Percentiles rank a stretch among this genome's conserved stretches.
These are phyloP conservation scores for Hypoxylon trugodes DNA, from an alignment of 495 filamentous ascomycete genomes.

Conservation along the genomic window DNA sequence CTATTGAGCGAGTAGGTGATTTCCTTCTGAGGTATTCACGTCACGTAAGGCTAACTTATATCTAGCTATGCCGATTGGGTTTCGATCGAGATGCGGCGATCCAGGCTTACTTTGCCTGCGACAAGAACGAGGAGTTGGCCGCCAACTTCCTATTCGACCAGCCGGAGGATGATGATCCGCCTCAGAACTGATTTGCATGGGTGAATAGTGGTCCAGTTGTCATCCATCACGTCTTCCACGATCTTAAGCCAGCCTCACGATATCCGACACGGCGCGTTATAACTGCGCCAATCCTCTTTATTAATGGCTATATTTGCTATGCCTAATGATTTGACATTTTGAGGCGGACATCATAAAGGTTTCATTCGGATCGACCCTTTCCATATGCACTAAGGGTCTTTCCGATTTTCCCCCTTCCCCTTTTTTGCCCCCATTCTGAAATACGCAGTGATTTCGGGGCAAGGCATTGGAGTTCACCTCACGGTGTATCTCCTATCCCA, in stretches of 20 bases:
- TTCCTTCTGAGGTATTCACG: neutral
- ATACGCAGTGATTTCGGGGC: conserved; percentile 2
- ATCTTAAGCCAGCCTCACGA: conserved; percentile 12
- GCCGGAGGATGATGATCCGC: conserved; percentile 80
- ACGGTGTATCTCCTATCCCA: conserved; percentile 3
- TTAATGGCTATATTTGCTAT: conserved; percentile 32
- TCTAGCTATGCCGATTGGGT: conserved; percentile 84
- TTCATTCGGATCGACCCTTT: neutral
- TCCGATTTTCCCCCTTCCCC: neutral
- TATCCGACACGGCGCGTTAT: conserved; percentile 25
- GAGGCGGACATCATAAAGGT: neutral
- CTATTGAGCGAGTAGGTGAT: conserved; percentile 88
- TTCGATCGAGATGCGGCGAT: conserved; percentile 94
- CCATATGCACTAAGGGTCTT: too few relatives aligned
- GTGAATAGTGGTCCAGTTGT: conserved; percentile 9
- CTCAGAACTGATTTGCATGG: conserved; percentile 39
- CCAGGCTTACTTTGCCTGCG: conserved; percentile 98
- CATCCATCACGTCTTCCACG: conserved; percentile 8
- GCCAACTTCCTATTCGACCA: conserved; percentile 99
- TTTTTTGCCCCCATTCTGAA: neutral
- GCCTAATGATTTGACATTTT: conserved; percentile 18
- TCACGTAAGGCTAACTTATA: conserved; percentile 44
- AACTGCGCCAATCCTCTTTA: conserved; percentile 16
- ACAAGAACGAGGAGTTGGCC: conserved; percentile 98
- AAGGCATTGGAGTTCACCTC: conserved; percentile 14